phyloP scores from a whole-genome alignment of 2,329 filamentous ascomycete genomes.

The Gaeumannomyces tritici region DNA sequence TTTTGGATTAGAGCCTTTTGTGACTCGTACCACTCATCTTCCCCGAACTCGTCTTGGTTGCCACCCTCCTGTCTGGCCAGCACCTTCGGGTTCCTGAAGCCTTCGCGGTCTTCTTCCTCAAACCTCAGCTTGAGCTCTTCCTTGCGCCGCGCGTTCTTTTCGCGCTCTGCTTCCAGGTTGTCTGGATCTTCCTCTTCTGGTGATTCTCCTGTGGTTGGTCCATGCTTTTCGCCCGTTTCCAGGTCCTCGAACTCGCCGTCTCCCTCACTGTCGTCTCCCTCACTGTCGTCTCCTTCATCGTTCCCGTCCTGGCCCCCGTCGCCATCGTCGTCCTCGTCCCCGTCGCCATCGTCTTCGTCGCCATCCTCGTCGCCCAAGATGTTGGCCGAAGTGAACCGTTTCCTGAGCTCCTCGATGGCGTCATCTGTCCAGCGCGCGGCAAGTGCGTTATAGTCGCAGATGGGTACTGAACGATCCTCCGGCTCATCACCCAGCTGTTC shows the following conservation, averaged over 20 bases:
- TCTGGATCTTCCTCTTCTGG: slow-evolving; percentile 30
- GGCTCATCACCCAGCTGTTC: slow-evolving; percentile 58
- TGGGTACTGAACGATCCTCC: slow-evolving; percentile 72
- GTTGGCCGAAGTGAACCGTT: slow-evolving; percentile 65
- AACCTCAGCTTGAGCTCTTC: slow-evolving; percentile 92
- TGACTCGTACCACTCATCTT: slow-evolving; percentile 97
- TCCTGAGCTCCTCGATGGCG: slow-evolving; percentile 64
- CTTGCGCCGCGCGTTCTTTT: slow-evolving; percentile 82
- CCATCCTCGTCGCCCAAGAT: slow-evolving; percentile 42
- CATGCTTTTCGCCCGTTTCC: slow-evolving; percentile 57
- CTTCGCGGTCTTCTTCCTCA: slow-evolving; percentile 96
- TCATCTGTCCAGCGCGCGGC: slow-evolving; percentile 80
- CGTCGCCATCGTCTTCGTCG: slow-evolving; percentile 31
- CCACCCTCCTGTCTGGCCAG: slow-evolving; percentile 62
- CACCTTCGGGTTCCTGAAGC: slow-evolving; percentile 83
- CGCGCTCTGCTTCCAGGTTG: slow-evolving; percentile 78
- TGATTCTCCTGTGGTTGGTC: slow-evolving; percentile 18
- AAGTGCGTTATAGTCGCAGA: slow-evolving; percentile 70
- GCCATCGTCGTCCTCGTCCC: slow-evolving; percentile 12
- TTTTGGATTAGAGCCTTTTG: slow-evolving; percentile 94
- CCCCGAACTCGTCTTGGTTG: slow-evolving; percentile 72
- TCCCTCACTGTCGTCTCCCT: slow-evolving; percentile 10
- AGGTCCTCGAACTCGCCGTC: slow-evolving; percentile 29
- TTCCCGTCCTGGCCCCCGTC: slow-evolving; percentile 33
- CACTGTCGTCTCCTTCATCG: slow-evolving; percentile 12